phyloP scores from a whole-genome alignment of 2,329 filamentous ascomycete species.

The Zymoseptoria crescenta region DNA sequence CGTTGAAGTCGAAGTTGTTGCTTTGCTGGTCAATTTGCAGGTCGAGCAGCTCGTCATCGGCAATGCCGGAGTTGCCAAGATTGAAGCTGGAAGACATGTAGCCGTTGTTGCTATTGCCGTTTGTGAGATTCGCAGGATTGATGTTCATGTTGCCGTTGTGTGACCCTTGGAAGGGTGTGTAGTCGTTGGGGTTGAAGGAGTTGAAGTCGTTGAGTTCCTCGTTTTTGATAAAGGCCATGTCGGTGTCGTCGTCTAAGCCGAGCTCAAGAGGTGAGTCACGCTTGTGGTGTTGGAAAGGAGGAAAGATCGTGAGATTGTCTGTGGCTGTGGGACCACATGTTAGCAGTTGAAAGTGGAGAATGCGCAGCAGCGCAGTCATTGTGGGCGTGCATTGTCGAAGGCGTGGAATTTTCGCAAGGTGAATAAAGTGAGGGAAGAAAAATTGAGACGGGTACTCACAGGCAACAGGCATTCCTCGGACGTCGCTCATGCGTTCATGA shows the following conservation, averaged over 20 bases:
- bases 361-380: background rate
- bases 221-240: conserved; percentile 55
- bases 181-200: conserved; percentile 42
- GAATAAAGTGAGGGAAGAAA: background rate
- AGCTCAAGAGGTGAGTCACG: conserved; percentile 31
- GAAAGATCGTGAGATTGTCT: conserved; percentile 27
- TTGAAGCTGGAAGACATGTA: conserved; percentile 58
- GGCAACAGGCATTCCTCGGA: conserved; percentile 23
- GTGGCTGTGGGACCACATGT: conserved; percentile 11
- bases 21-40: conserved; percentile 40
- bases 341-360: conserved; percentile 5
- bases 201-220: conserved; percentile 53
- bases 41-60: conserved; percentile 82
- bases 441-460: conserved; percentile 19
- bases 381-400: conserved; percentile 4
- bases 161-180: conserved; percentile 24
- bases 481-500: conserved; percentile 15
- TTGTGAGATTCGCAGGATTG: conserved; percentile 77
- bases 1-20: conserved; percentile 33
- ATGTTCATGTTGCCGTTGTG: conserved; percentile 51
- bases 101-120: conserved; percentile 39
- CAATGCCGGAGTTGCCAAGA: conserved; percentile 68
- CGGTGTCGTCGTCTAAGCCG: conserved; percentile 35
- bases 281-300: conserved; percentile 27
- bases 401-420: background rate